Conservation (phyloP, 2,329 filamentous ascomycete genomes). For the Xylaria sp. region DNA sequence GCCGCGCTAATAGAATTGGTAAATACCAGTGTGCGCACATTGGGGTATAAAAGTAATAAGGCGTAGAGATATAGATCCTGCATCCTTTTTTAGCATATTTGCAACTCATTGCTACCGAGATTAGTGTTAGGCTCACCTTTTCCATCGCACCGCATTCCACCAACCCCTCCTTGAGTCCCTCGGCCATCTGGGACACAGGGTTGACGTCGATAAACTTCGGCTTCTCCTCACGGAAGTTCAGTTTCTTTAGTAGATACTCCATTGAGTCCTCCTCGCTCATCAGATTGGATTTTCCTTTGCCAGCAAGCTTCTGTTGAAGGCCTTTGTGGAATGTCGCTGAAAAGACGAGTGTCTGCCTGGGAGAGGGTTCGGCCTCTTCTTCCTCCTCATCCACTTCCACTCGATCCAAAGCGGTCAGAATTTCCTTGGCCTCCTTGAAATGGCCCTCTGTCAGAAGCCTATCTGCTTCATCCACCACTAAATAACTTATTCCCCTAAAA, state of each 20-base stretch:
- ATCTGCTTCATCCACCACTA: conserved; percentile 95
- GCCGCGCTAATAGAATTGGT: conserved; percentile 96
- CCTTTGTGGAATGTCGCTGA: conserved; percentile 95
- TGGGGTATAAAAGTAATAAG: conserved; percentile 82
- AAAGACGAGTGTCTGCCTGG: conserved; percentile 91
- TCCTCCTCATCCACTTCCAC: conserved; percentile 65
- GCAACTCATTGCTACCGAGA: background rate
- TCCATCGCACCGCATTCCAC: conserved; percentile 93
- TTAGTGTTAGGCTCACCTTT: conserved; percentile 67
- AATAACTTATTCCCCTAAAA: conserved; percentile 79
- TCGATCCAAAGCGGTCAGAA: conserved; percentile 81
- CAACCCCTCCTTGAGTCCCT: conserved; percentile 84
- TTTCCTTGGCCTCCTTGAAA: conserved; percentile 93
- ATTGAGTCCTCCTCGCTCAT: conserved; percentile 82
- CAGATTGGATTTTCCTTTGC: conserved; percentile 75
- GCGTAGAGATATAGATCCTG: conserved; percentile 93
- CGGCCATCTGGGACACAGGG: conserved; percentile 87
- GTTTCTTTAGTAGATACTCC: conserved; percentile 89
- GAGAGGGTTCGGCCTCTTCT: conserved; percentile 56
- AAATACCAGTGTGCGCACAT: conserved; percentile 86
- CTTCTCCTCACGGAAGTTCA: conserved; percentile 85
- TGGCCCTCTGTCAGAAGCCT: conserved; percentile 90
- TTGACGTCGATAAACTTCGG: conserved; percentile 95
- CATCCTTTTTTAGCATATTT: conserved; percentile 19
- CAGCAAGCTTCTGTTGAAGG: conserved; percentile 88